phyloP scores from a whole-genome alignment of 2,329 filamentous ascomycete genomes.

The Colletotrichum cereale region DNA sequence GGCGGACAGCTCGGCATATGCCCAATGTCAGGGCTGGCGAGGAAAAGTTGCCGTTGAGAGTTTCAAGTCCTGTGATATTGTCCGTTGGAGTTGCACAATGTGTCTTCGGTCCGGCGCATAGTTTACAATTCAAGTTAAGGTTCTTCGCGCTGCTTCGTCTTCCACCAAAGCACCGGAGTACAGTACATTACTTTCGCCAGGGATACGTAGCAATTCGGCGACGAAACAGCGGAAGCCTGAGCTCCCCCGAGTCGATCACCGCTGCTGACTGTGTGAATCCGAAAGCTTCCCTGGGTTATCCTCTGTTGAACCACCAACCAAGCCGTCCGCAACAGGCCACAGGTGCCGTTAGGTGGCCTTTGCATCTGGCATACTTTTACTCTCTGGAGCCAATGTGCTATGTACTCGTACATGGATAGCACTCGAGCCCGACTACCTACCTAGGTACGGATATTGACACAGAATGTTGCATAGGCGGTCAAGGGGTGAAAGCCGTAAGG shows the following conservation, averaged over 20 bases:
- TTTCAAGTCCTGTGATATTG: conserved; percentile 31
- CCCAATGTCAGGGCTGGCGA: conserved; percentile 8
- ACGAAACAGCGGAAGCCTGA: conserved; percentile 22
- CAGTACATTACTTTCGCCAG: neutral
- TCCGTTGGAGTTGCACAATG: conserved; percentile 17
- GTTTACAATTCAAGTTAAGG: neutral
- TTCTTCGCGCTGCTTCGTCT: neutral
- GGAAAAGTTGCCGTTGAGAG: conserved; percentile 25
- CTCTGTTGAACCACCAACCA: conserved; percentile 12
- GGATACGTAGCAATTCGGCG: neutral
- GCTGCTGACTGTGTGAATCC: conserved; percentile 33
- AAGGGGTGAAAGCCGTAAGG: conserved; percentile 31
- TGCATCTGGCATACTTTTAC: neutral
- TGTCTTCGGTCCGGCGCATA: neutral
- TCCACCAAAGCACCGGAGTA: neutral
- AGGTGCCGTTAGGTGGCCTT: conserved; percentile 26
- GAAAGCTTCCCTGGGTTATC: neutral
- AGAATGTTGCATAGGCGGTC: conserved; percentile 36
- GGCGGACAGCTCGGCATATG: neutral
- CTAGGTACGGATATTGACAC: neutral
- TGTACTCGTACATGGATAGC: neutral
- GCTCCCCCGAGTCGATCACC: conserved; percentile 21
- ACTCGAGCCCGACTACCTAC: no score
- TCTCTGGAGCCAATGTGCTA: neutral
- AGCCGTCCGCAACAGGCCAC: conserved; percentile 2